phyloP scores from a whole-genome alignment of 495 filamentous ascomycete genomes.

The Usnea hakonensis region DNA sequence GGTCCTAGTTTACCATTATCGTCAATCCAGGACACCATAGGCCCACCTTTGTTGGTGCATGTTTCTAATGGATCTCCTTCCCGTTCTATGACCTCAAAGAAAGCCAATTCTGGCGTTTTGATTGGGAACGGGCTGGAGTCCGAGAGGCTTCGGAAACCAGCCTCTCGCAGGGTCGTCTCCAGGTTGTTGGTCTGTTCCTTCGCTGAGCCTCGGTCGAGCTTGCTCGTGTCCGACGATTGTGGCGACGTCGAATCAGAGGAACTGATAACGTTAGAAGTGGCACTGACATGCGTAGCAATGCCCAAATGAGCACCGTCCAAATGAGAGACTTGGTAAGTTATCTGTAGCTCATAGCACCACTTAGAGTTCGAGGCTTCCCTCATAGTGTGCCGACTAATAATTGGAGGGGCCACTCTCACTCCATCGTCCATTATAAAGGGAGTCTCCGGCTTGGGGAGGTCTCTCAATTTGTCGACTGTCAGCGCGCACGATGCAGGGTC shows the following conservation, averaged over 20 bases:
- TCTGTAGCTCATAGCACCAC: neutral
- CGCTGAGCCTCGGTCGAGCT: neutral
- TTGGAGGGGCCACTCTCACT: neutral
- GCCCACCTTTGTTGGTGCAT: neutral
- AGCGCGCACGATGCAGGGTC: neutral
- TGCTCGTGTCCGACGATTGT: neutral
- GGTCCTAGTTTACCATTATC: neutral
- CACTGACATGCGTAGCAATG: neutral
- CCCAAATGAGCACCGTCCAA: neutral
- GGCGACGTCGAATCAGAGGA: neutral
- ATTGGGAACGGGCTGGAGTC: neutral
- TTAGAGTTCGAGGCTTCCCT: neutral
- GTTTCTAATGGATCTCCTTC: neutral
- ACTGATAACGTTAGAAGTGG: neutral
- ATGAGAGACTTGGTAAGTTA: neutral
- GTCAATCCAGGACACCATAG: neutral
- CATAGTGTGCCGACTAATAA: neutral
- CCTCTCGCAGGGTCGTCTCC: neutral
- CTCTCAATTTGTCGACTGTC: neutral
- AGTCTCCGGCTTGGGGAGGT: constrained; percentile 9
- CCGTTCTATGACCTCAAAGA: neutral
- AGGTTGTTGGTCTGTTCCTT: neutral
- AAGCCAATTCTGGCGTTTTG: neutral
- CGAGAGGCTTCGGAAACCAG: constrained; percentile 1
- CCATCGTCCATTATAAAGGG: constrained; percentile 7